Conservation (phyloP, 2,329 filamentous ascomycete species). For the Fusarium foetens region DNA sequence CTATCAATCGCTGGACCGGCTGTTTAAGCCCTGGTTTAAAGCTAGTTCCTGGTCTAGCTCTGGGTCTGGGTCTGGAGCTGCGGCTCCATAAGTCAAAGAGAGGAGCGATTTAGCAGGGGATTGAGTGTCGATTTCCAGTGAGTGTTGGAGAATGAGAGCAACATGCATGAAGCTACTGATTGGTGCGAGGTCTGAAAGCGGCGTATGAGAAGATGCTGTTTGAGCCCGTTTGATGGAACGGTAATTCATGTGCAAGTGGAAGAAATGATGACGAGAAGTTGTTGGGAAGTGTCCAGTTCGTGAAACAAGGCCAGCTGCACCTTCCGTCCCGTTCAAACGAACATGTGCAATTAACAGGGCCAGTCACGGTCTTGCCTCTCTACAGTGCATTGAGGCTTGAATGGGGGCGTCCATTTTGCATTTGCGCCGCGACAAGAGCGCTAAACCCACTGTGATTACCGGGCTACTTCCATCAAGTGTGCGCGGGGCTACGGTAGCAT, state of each 20-base stretch:
- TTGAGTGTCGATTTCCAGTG: conserved; percentile 13
- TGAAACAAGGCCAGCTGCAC: conserved; percentile 2
- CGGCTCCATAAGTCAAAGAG: conserved; percentile 20
- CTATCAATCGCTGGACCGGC: conserved; percentile 3
- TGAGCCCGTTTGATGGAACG: background rate
- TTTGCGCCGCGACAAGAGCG: conserved; percentile 7
- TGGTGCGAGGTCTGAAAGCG: conserved; percentile 9
- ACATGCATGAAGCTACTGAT: conserved; percentile 30
- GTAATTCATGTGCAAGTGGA: background rate
- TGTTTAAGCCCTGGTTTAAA: conserved; percentile 10
- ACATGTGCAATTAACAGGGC: conserved; percentile 10
- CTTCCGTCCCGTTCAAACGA: conserved; percentile 13
- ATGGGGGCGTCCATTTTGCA: conserved; percentile 2
- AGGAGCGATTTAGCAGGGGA: conserved; percentile 23
- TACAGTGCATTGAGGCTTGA: conserved; percentile 17
- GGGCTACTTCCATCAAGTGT: conserved; percentile 8
- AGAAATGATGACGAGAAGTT: background rate
- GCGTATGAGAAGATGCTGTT: background rate
- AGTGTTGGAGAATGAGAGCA: conserved; percentile 2
- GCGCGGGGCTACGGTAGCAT: conserved; percentile 23
- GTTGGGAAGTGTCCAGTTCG: background rate
- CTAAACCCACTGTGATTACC: conserved; percentile 33
- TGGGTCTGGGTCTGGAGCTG: conserved; percentile 12
- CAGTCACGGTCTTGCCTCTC: conserved; percentile 9
- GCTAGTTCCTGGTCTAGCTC: conserved; percentile 5